These are phyloP conservation scores for Physcia stellaris DNA, from an alignment of 495 filamentous ascomycete genomes.

Conservation along the genomic window DNA sequence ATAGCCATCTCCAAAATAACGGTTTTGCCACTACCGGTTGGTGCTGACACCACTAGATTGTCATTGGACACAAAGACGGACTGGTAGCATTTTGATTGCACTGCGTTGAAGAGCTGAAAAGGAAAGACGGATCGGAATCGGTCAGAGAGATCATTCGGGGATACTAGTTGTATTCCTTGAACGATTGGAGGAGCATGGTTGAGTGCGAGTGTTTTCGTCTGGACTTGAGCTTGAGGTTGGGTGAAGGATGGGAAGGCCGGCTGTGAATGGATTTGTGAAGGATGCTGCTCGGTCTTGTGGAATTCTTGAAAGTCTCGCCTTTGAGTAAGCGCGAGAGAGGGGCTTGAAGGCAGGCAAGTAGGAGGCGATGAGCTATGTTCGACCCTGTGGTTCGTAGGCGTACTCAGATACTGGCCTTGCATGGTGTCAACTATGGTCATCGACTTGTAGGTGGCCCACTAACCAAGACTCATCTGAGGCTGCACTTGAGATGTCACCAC, in stretches of 20 bases:
- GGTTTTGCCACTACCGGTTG: slow-evolving; percentile 92
- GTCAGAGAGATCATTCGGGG: slow-evolving; percentile 62
- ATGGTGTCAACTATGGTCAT: too few species aligned
- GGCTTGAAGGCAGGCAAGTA: slow-evolving; percentile 22
- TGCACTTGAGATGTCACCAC: too few species aligned
- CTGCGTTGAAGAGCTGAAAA: slow-evolving; percentile 75
- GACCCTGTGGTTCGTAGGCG: too few species aligned
- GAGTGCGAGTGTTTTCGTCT: slow-evolving; percentile 12
- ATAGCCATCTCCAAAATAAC: slow-evolving; percentile 84
- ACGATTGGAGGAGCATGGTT: slow-evolving; percentile 31
- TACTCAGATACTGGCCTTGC: too few species aligned
- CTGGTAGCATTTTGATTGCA: slow-evolving; percentile 80
- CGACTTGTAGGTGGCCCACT: too few species aligned
- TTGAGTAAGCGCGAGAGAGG: slow-evolving; percentile 22
- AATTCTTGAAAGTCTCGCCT: slow-evolving; percentile 12
- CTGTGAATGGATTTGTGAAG: too few species aligned
- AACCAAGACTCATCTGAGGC: too few species aligned
- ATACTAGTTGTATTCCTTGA: slow-evolving; percentile 61
- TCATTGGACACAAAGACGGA: slow-evolving; percentile 58
- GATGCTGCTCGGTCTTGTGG: too few species aligned
- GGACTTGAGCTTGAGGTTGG: not conserved
- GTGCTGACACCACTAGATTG: slow-evolving; percentile 80
- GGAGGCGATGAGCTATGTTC: slow-evolving; percentile 21
- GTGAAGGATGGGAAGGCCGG: slow-evolving; percentile 3
- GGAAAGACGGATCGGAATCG: slow-evolving; percentile 63